Percentiles rank a stretch among this genome's conserved stretches.
Conservation (phyloP, 176 grass and related monocot species). For the Elaeis guineensis region DNA sequence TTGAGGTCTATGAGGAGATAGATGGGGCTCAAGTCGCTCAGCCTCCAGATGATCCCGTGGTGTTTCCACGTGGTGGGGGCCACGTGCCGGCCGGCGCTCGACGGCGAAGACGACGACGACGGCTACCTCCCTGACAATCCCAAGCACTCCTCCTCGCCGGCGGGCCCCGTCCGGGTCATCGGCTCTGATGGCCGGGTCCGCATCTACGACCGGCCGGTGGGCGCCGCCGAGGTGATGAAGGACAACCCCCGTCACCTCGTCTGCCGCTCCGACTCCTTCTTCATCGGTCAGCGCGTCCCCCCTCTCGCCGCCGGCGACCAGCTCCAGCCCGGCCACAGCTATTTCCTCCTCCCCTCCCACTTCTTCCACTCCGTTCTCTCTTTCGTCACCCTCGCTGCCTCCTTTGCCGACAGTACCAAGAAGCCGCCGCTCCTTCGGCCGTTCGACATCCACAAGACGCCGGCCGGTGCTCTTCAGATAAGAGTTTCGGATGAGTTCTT, state of each 20-base stretch:
- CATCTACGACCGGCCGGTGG: background rate
- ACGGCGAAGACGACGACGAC: background rate
- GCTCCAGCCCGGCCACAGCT: conserved; percentile 6
- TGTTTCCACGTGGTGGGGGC: conserved; percentile 8
- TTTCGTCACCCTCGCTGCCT: conserved; percentile 21
- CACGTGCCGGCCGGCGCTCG: background rate
- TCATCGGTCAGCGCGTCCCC: conserved; percentile 13
- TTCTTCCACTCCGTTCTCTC: conserved; percentile 16
- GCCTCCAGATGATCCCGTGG: conserved; percentile 20
- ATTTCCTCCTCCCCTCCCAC: conserved; percentile 21
- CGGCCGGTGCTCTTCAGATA: conserved; percentile 6
- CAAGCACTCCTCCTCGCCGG: background rate
- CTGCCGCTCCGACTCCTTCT: conserved; percentile 16
- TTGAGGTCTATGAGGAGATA: too few species aligned
- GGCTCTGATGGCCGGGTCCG: conserved; percentile 10
- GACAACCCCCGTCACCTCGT: conserved; percentile 6
- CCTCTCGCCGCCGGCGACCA: conserved; percentile 2
- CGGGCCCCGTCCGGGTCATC: background rate
- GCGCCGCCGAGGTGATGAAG: conserved; percentile 5
- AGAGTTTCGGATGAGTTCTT: conserved; percentile 12
- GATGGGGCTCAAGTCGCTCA: conserved; percentile 11
- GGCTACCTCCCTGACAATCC: too few species aligned
- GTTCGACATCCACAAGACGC: conserved; percentile 17
- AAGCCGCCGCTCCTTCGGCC: background rate
- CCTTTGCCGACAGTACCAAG: background rate